Evolutionary conservation across 1,139 yeast species (phyloP), one percentile per base, ranked within the genome.

Genomic region (Eremothecium gossypii): DNA sequence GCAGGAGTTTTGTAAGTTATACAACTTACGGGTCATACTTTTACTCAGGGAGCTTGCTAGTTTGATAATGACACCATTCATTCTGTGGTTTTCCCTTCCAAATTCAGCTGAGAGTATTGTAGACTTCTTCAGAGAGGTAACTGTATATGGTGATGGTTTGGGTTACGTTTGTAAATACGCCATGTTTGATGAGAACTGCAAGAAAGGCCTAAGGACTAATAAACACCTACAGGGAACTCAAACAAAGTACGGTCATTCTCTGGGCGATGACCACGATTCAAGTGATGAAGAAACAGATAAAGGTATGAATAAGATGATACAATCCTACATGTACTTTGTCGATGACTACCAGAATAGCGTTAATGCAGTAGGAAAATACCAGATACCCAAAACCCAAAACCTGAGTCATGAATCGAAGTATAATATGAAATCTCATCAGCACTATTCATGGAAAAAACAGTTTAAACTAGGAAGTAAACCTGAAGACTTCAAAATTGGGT

Each of bases 131-230:
- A 66, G 97, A 44, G 96, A 91, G 47, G 82, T 77, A 52, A 79
- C 95, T 8, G 79, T 87, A 9, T 93, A 89, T 60, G 86, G 89
- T 38, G 97, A 89, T 64, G 97, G 96, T 0, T 67, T 91, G 36
- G 99, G 98, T 0, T 83, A 89, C 55, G 95, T 91, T 30, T 91
- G 98, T 58, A 81, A 85, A 35, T 86, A 80, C 69, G 97, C 98
- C 2, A 83, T 85, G 78, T 93, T 91, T 63, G 83, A 84, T 53
- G 76, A 81, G 48, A 83, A 80, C 76, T 72, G 50, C 71, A 74
- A 51, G 73, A 69, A 45, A 23, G 38, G 38, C 3, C 6, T 26
- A 8, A 3, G 12, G 4, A n/a, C 27, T 17, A n/a, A 10, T 14
- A 23, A 14, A 14, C 13, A 8, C 4, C 3, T 10, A 5, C n/a